Evolutionary conservation across 2,329 filamentous ascomycete species (phyloP).

Genomic region (Pseudogymnoascus sp.): DNA sequence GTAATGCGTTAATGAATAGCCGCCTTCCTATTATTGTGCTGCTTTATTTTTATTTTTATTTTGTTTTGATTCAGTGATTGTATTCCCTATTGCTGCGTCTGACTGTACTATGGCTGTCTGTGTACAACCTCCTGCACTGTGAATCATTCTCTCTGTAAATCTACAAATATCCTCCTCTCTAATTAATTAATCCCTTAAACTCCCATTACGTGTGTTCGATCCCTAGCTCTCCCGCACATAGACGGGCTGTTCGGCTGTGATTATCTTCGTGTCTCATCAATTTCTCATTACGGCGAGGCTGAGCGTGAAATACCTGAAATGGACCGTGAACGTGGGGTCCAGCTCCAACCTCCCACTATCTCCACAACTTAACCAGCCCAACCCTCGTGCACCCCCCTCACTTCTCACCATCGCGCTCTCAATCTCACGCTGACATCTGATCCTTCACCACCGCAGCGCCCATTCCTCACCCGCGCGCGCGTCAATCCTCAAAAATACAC

Average conservation of each 20-base stretch:
- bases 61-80: background rate
- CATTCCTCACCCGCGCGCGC: background rate
- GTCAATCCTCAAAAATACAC: background rate
- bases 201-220: background rate
- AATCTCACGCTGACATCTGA: background rate
- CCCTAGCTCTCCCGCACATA: conserved; percentile 6
- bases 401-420: background rate
- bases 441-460: background rate
- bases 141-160: background rate
- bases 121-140: too few species aligned
- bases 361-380: background rate
- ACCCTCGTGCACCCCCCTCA: background rate
- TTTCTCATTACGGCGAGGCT: background rate
- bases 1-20: background rate
- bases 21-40: background rate
- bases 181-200: background rate
- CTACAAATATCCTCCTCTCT: background rate
- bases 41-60: background rate
- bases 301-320: background rate
- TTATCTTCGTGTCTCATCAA: background rate
- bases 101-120: background rate
- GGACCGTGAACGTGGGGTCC: background rate
- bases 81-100: too few species aligned
- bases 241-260: background rate
- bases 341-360: background rate